Percentiles rank a stretch among this genome's conserved stretches.
Conservation (phyloP, 306 rosid genomes). For the Quercus variabilis region DNA sequence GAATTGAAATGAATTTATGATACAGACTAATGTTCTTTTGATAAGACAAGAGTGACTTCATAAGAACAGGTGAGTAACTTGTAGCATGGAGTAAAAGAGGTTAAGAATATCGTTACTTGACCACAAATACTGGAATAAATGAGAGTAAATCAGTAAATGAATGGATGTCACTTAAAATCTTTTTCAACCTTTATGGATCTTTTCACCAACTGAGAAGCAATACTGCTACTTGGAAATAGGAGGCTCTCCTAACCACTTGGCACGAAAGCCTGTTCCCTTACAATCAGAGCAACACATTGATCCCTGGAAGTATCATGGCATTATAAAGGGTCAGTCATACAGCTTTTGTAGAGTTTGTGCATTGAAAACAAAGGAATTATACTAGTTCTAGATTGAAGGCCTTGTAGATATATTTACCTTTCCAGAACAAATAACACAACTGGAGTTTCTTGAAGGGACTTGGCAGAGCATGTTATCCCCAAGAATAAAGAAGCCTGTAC, state of each 20-base stretch:
- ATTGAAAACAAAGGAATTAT: neutral
- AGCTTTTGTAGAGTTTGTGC: neutral
- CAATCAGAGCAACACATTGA: conserved; percentile 50
- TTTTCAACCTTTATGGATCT: conserved; percentile 5
- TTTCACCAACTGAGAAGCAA: conserved; percentile 8
- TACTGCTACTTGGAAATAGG: conserved; percentile 48
- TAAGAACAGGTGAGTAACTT: conserved; percentile 19
- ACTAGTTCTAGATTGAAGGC: neutral
- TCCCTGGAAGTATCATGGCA: conserved; percentile 36
- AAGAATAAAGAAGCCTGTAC: conserved; percentile 87
- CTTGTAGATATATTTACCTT: conserved; percentile 41
- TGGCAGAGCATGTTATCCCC: conserved; percentile 98
- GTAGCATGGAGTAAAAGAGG: conserved; percentile 12
- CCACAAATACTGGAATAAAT: neutral
- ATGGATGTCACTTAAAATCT: conserved; percentile 10
- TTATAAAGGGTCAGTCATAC: neutral
- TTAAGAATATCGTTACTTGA: conserved; percentile 3
- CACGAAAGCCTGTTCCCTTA: conserved; percentile 61
- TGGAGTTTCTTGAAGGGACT: conserved; percentile 86
- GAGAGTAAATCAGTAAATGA: neutral
- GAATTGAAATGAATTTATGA: conserved; percentile 10
- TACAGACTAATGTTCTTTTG: conserved; percentile 6
- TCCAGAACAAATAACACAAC: conserved; percentile 76
- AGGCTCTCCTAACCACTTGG: conserved; percentile 86
- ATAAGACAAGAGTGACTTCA: neutral